phyloP scores from a whole-genome alignment of 176 grass and related monocot species.

The Dendrocalamus sinicus region DNA sequence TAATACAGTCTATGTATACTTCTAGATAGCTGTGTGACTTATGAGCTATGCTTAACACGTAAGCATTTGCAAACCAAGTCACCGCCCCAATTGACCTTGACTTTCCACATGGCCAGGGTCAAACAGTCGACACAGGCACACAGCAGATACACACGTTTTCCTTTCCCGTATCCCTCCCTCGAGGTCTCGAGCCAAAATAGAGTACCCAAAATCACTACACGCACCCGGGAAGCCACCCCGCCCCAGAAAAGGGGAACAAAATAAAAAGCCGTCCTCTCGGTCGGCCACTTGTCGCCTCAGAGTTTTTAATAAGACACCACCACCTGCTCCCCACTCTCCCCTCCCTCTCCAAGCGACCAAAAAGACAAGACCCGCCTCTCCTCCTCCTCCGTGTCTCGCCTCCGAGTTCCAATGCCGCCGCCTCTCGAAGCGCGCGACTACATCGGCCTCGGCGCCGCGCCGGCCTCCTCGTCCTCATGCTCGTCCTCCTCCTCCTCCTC shows the following conservation, averaged over 20 bases:
- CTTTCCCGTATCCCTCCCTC: neutral
- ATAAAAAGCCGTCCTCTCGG: constrained; percentile 32
- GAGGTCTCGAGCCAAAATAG: neutral
- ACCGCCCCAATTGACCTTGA: neutral
- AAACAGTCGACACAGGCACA: neutral
- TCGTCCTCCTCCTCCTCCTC: constrained; percentile 33
- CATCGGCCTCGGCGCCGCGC: constrained; percentile 41
- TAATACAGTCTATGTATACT: too few relatives aligned
- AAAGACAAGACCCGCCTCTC: neutral
- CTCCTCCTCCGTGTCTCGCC: neutral
- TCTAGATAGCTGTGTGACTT: too few relatives aligned
- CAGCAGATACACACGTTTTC: neutral
- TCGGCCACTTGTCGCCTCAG: constrained; percentile 49
- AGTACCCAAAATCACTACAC: constrained; percentile 8
- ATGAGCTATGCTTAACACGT: neutral
- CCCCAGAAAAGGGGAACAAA: constrained; percentile 45
- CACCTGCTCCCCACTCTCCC: neutral
- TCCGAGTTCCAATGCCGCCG: constrained; percentile 31
- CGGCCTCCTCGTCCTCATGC: neutral
- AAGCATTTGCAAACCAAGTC: neutral
- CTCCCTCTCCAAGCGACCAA: constrained; percentile 21
- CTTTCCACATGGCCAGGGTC: neutral
- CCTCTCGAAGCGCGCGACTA: constrained; percentile 60
- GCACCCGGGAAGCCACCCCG: constrained; percentile 35
- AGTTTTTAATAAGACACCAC: neutral